Evolutionary conservation across 176 grass and related monocot genomes (phyloP).

Genomic region (Avena sativa): DNA sequence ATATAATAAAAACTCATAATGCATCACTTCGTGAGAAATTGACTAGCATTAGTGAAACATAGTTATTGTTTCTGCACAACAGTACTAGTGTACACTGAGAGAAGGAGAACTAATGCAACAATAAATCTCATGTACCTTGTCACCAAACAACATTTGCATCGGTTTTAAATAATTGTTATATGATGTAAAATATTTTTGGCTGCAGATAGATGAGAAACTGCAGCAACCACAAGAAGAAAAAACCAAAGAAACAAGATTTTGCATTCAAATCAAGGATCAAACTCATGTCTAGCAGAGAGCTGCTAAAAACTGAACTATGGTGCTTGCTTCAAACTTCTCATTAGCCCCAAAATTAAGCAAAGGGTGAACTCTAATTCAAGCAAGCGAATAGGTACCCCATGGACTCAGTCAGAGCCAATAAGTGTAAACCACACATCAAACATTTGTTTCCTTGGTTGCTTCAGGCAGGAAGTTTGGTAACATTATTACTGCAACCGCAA

Average conservation of each 20-base stretch:
- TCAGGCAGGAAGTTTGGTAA: constrained; percentile 11
- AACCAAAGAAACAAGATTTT: constrained; percentile 28
- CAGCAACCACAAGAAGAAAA: constrained; percentile 17
- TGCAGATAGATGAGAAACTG: constrained; percentile 35
- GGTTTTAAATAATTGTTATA: neutral
- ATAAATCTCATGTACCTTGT: neutral
- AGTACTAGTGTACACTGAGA: neutral
- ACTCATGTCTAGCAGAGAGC: neutral
- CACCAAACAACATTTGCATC: neutral
- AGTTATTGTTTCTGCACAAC: neutral
- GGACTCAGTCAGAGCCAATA: constrained; percentile 38
- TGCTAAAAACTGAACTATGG: constrained; percentile 21
- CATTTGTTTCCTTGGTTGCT: constrained; percentile 38
- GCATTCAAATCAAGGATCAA: constrained; percentile 38
- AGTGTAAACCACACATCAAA: constrained; percentile 43
- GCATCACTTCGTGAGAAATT: constrained; percentile 19
- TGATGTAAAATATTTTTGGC: constrained; percentile 9
- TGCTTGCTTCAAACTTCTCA: constrained; percentile 18
- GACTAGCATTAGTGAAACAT: neutral
- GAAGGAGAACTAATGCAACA: constrained; percentile 14
- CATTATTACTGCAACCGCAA: constrained; percentile 23
- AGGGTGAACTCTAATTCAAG: constrained; percentile 54
- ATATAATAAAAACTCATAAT: neutral
- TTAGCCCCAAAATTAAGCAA: constrained; percentile 29
- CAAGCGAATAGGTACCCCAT: constrained; percentile 28